Conservation (phyloP, 2,329 filamentous ascomycete genomes). For the Ascochyta clinopodiicola region DNA sequence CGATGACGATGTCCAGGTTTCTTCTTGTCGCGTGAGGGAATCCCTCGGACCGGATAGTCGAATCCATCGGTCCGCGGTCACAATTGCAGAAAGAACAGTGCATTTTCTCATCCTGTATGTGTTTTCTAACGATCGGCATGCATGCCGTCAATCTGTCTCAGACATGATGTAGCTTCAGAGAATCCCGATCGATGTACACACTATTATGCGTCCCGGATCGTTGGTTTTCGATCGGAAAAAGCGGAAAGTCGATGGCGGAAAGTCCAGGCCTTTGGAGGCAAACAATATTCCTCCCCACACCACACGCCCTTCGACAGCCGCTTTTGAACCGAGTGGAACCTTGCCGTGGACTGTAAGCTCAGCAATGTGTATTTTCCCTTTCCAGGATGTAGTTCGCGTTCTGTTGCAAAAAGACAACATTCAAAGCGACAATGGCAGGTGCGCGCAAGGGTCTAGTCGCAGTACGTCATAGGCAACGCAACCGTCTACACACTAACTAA, state of each 20-base stretch:
- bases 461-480: conserved; percentile 22
- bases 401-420: background rate
- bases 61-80: conserved; percentile 14
- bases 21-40: conserved; percentile 20
- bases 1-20: conserved; percentile 38
- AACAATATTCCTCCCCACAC: background rate
- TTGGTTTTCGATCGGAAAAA: conserved; percentile 8
- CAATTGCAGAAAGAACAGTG: conserved; percentile 11
- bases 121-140: conserved; percentile 9
- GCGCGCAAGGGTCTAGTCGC: conserved; percentile 27
- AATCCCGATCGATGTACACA: conserved; percentile 10
- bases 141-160: conserved; percentile 7
- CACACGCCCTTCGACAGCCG: conserved; percentile 7
- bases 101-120: background rate
- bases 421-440: conserved; percentile 15
- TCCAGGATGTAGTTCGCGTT: background rate
- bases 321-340: background rate
- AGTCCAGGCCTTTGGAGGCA: conserved; percentile 1
- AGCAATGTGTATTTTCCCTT: background rate
- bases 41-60: conserved; percentile 13
- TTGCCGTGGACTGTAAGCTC: conserved; percentile 3
- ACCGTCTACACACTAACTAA: background rate
- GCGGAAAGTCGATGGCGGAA: background rate
- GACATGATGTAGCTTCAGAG: background rate
- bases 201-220: background rate